Percentiles rank a stretch among this genome's conserved stretches.
phyloP scores from a whole-genome alignment of 495 filamentous ascomycete species.

The Aspergillus steynii region DNA sequence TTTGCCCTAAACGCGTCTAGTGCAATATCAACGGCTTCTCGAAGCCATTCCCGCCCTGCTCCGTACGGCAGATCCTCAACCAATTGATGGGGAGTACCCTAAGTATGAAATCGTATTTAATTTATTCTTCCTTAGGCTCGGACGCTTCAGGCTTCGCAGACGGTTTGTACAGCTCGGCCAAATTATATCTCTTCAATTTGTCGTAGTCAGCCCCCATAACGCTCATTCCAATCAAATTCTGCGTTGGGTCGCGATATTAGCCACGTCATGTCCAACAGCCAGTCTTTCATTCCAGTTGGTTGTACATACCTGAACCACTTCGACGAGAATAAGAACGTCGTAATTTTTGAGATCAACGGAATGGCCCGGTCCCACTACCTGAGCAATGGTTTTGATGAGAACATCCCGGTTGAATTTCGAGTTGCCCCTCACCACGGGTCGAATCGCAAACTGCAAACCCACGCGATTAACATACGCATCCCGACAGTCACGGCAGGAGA shows the following conservation, averaged over 20 bases:
- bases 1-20: too few relatives aligned
- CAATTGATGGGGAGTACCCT: too few relatives aligned
- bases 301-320: slow-evolving; percentile 78
- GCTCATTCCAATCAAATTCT: slow-evolving; percentile 81
- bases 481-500: background rate
- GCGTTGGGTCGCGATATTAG: slow-evolving; percentile 5
- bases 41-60: too few relatives aligned
- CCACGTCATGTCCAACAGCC: slow-evolving; percentile 5
- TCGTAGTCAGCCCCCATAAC: slow-evolving; percentile 72
- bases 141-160: slow-evolving; percentile 18
- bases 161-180: slow-evolving; percentile 64
- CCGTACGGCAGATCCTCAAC: too few relatives aligned
- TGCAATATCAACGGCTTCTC: too few relatives aligned
- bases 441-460: slow-evolving; percentile 77
- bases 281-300: slow-evolving; percentile 1
- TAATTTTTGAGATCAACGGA: slow-evolving; percentile 80
- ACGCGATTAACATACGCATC: background rate
- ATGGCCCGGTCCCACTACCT: slow-evolving; percentile 64
- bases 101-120: background rate
- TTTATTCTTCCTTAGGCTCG: background rate
- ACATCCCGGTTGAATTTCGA: slow-evolving; percentile 68
- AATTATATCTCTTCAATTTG: slow-evolving; percentile 67
- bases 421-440: slow-evolving; percentile 79
- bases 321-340: slow-evolving; percentile 83
- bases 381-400: slow-evolving; percentile 79